Conservation (phyloP, 2,329 filamentous ascomycete genomes). For the Xylaria sp. region DNA sequence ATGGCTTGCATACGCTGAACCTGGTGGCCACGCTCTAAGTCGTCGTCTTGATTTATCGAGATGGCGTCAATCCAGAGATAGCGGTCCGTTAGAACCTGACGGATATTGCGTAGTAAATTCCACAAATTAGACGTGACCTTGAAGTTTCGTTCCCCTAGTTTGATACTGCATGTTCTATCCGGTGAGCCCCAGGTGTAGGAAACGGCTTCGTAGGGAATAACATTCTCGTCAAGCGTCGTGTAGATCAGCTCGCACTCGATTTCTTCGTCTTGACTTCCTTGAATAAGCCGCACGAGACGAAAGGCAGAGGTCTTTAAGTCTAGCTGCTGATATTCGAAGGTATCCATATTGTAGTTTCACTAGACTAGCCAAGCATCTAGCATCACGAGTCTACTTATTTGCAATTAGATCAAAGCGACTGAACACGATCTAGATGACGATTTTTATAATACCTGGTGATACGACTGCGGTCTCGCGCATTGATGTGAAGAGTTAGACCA, state of each 20-base stretch:
- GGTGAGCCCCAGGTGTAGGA: constrained; percentile 32
- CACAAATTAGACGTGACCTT: constrained; percentile 26
- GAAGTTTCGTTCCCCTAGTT: constrained; percentile 6
- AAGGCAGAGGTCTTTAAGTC: constrained; percentile 30
- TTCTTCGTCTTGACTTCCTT: not conserved
- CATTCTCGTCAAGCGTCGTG: constrained; percentile 28
- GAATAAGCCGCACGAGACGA: constrained; percentile 26
- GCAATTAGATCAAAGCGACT: too few relatives aligned
- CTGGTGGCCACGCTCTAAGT: constrained; percentile 26
- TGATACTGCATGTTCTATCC: not conserved
- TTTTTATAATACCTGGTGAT: too few relatives aligned
- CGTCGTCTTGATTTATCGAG: constrained; percentile 30
- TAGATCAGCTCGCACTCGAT: constrained; percentile 31
- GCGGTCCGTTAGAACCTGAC: constrained; percentile 6
- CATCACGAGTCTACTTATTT: too few relatives aligned
- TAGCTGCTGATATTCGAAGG: constrained; percentile 22
- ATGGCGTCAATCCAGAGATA: constrained; percentile 36
- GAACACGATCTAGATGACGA: too few relatives aligned
- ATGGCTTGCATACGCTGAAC: constrained; percentile 32
- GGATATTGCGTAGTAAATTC: constrained; percentile 12
- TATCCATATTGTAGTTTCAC: constrained; percentile 1
- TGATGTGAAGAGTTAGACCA: too few relatives aligned
- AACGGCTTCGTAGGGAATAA: constrained; percentile 32
- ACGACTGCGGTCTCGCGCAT: too few relatives aligned
- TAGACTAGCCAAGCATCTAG: too few relatives aligned